A percentile compares a stretch with the other conserved stretches of the same genome.
Evolutionary conservation across 257 asterid species (phyloP).

Genomic region (Nicotiana benthamiana): DNA sequence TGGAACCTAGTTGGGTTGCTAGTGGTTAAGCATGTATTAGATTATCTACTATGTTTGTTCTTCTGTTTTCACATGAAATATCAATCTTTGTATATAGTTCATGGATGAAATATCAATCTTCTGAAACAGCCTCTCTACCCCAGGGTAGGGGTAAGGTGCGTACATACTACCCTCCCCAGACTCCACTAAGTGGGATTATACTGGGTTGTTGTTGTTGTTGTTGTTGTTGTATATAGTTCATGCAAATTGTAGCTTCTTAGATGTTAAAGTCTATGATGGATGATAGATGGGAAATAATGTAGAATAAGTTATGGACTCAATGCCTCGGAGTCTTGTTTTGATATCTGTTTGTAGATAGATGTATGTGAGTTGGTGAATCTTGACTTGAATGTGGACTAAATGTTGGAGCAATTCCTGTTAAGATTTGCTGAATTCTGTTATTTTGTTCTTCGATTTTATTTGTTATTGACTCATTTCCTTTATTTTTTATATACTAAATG

Average conservation of each 20-base stretch:
- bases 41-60: neutral
- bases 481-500: neutral
- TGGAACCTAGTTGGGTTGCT: neutral
- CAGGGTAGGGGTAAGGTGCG: no score
- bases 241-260: neutral
- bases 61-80: neutral
- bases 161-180: no score
- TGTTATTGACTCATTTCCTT: neutral
- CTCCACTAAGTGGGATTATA: no score
- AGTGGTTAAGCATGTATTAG: neutral
- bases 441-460: neutral
- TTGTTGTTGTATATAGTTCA: constrained; percentile 1
- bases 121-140: no score
- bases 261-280: neutral
- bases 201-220: no score
- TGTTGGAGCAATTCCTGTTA: neutral
- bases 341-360: neutral
- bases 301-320: neutral
- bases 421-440: neutral
- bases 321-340: neutral
- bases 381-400: neutral
- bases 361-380: neutral
- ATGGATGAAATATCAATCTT: no score
- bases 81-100: neutral
- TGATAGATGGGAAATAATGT: neutral